Percentiles rank a stretch among this genome's conserved stretches.
Evolutionary conservation across 306 rosid species (phyloP).

Genomic region (Quercus aquifolioides): DNA sequence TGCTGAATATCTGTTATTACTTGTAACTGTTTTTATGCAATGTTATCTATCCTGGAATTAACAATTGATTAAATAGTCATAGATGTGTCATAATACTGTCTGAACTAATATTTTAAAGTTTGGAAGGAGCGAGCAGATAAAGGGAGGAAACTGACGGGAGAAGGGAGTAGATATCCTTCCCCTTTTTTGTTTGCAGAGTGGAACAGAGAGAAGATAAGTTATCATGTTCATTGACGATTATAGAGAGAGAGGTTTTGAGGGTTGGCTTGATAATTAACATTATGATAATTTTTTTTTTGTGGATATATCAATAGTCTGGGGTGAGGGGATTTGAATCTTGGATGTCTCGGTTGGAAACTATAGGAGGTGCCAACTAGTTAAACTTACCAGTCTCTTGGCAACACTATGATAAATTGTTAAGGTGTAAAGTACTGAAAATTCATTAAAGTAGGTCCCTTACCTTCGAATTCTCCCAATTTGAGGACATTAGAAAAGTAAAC

Average conservation of each 20-base stretch:
- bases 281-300: no score
- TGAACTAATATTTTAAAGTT: background rate
- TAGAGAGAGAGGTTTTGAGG: background rate
- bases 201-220: background rate
- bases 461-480: background rate
- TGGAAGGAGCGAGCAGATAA: background rate
- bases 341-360: no score
- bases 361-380: no score
- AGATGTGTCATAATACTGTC: background rate
- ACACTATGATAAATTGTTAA: background rate
- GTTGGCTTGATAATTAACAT: no score
- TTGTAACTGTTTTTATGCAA: background rate
- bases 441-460: background rate
- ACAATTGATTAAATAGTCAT: background rate
- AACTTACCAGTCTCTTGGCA: no score
- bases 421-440: background rate
- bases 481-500: background rate
- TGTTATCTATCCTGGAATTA: background rate
- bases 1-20: background rate
- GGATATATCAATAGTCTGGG: no score
- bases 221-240: background rate
- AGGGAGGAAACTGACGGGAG: background rate
- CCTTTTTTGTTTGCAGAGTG: background rate
- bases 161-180: background rate
- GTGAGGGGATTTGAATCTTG: no score